Evolutionary conservation across 1,284 basidiomycete species (phyloP).

Genomic region (Trichosporon sp.): DNA sequence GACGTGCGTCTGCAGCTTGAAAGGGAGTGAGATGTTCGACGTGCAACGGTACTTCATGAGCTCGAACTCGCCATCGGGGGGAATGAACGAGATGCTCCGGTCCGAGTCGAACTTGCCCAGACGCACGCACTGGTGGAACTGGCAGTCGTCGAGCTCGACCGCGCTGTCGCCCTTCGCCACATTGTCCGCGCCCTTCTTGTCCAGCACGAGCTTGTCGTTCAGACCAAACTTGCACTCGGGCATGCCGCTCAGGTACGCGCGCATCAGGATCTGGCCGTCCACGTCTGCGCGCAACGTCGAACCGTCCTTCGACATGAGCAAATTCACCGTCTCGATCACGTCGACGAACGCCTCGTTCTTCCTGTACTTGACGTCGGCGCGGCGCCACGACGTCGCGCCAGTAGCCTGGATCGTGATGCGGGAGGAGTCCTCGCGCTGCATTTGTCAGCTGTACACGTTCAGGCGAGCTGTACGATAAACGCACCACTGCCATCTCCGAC

Average conservation of each 20-base stretch:
- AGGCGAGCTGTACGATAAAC: constrained; percentile 43
- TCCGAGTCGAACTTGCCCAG: constrained; percentile 91
- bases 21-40: constrained; percentile 90
- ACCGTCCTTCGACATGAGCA: constrained; percentile 95
- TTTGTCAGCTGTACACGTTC: constrained; percentile 21
- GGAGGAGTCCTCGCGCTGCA: constrained; percentile 83
- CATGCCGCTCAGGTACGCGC: constrained; percentile 92
- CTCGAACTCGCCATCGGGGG: constrained; percentile 98
- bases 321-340: constrained; percentile 93
- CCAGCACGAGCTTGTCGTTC: constrained; percentile 96
- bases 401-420: constrained; percentile 97
- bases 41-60: constrained; percentile 98
- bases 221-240: constrained; percentile 98
- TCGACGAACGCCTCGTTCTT: constrained; percentile 99
- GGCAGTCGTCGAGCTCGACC: constrained; percentile 95
- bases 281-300: constrained; percentile 93
- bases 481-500: constrained; percentile 73
- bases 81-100: constrained; percentile 92
- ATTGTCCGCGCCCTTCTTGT: constrained; percentile 70
- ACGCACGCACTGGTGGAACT: constrained; percentile 98
- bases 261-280: constrained; percentile 97
- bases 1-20: constrained; percentile 86
- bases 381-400: constrained; percentile 88
- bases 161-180: constrained; percentile 67
- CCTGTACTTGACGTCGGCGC: constrained; percentile 93